These are phyloP conservation scores for Mycena crocata DNA, from an alignment of 768 basidiomycete genomes.

Conservation along the genomic window DNA sequence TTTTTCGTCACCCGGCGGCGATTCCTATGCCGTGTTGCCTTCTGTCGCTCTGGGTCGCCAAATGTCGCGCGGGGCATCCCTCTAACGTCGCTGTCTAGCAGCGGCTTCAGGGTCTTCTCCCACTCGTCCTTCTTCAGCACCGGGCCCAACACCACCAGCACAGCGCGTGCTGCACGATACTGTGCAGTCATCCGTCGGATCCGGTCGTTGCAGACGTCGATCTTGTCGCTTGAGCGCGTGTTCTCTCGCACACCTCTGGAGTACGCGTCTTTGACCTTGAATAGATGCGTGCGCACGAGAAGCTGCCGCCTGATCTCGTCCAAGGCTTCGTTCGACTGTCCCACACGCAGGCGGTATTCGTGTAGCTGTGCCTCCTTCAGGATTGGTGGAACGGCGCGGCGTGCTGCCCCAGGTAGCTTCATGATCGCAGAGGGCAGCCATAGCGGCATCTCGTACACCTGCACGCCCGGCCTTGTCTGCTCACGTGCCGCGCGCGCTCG, in stretches of 20 bases:
- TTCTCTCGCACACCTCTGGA: slow-evolving; percentile 37
- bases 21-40: not conserved
- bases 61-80: slow-evolving; percentile 26
- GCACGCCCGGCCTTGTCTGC: too few relatives aligned
- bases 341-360: slow-evolving; percentile 37
- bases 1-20: too few relatives aligned
- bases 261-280: slow-evolving; percentile 34
- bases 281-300: slow-evolving; percentile 34
- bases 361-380: slow-evolving; percentile 28
- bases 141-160: slow-evolving; percentile 17
- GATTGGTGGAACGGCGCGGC: not conserved
- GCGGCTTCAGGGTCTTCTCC: slow-evolving; percentile 20
- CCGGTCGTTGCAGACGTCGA: slow-evolving; percentile 28
- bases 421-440: too few relatives aligned
- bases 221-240: slow-evolving; percentile 35
- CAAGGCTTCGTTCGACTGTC: slow-evolving; percentile 40
- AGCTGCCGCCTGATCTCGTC: slow-evolving; percentile 35
- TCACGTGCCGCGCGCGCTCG: too few relatives aligned
- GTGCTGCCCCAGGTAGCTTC: slow-evolving; percentile 10
- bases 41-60: not conserved
- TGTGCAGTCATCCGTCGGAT: slow-evolving; percentile 27
- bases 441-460: too few relatives aligned
- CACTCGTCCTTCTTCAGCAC: slow-evolving; percentile 21
- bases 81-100: slow-evolving; percentile 31
- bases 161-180: slow-evolving; percentile 33